Evolutionary conservation across 31 red algal genomes (phyloP), one percentile per base, ranked within the genome.

Genomic region (Bonnemaisonia californica): DNA sequence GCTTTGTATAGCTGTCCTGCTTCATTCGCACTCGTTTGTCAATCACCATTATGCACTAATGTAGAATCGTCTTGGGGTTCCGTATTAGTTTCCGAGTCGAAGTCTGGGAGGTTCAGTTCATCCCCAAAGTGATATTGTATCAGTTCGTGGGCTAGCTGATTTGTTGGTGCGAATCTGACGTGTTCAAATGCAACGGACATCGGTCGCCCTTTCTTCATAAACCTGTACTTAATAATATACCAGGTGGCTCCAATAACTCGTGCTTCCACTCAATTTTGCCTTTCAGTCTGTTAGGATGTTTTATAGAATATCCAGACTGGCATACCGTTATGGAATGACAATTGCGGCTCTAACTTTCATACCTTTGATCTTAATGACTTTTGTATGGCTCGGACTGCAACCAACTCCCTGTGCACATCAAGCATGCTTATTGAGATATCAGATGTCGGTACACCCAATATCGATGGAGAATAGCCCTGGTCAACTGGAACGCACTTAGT

Each of bases 141-240:
- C n/a, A n/a, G n/a, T n/a, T n/a, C n/a, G n/a, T n/a, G n/a, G n/a
- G n/a, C n/a, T n/a, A n/a, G n/a, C n/a, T n/a, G n/a, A n/a, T n/a
- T n/a, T n/a, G n/a, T n/a, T 13, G 64, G 64, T 31, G 34, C 64
- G 23, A 69, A 2, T 5, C 64, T 28, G 26, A 69, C 34, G 39
- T 69, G 26, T 3, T 69, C 64, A 33, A 37, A 33, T 32, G 64
- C 64, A 2, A 69, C 34, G 33, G 64, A 37, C 64, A 69, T 69
- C 18, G 27, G 30, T 64, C 31, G 64, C 18, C 64, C 64, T 33
- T 38, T 31, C 34, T n/a, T 7, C 2, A 36, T 24, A n/a, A 28
- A 35, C 39, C 64, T 33, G 34, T 35, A 69, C 64, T 69, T 69
- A n/a, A 69, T 21, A 38, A 69, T 33, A 33, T 69, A 35, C 4